Evolutionary conservation across 2,329 filamentous ascomycete genomes (phyloP), one percentile per base, ranked within the genome.

Genomic region (Chrysosporium queenslandicum): DNA sequence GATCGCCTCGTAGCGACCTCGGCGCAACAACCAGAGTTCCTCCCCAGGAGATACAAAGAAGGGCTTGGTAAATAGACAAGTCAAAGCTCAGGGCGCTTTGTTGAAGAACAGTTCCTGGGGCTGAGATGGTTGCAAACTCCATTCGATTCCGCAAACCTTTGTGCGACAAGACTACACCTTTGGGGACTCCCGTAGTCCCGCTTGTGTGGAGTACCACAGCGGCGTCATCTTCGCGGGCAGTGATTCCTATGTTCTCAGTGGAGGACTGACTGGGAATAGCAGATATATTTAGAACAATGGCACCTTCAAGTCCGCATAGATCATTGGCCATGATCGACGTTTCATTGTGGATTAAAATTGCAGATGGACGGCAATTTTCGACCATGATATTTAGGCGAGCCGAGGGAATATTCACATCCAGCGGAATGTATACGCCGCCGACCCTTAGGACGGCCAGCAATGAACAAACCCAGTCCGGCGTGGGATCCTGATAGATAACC

Each of bases 81-180:
- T 60, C 54, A 46, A 60, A 61, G 11, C 42, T 37, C 9, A 47
- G 48, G 3, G 58, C 43, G 27, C 55, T 57, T 20, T 60, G 59
- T 27, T 60, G 59, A 8, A 60, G 50, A 9, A 56, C 48, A 25
- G 14, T 34, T 16, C 20, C 47, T 7, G 25, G 37, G 1, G 23
- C n/a, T 1, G 25, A 40, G 12, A 48, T n/a, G 3, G 8, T 36
- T 7, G 43, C 27, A 14, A 60, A 48, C 34, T 63, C 59, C 4
- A 66, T 53, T n/a, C 59, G 37, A 48, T 63, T 64, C 1, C 49
- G 41, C 7, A 65, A 30, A 30, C 53, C 55, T 2, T 25, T 32
- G 64, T 98, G 92, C 1, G 85, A 89, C 59, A 97, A 73, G 32
- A 81, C 69, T 1, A 82, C 79, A n/a, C 80, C 81, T 66, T 83